Evolutionary conservation across 2,329 filamentous ascomycete species (phyloP), one percentile per base, ranked within the genome.

Genomic region (Cyanodermella asteris): DNA sequence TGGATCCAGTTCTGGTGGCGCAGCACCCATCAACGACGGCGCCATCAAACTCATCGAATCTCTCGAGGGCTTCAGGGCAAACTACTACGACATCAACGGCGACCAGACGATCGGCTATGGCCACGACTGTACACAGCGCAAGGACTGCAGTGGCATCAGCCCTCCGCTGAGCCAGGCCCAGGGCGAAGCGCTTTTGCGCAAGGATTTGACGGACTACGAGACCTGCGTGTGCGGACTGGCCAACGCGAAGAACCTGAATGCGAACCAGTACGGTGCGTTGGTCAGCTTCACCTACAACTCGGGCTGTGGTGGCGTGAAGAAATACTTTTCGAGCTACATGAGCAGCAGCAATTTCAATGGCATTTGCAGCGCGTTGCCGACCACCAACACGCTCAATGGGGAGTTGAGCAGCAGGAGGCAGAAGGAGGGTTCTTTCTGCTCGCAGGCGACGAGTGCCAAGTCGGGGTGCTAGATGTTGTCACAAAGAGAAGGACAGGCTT

Each of bases 201-300:
- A 30, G 12, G 27, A 29, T 14, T 23, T 24, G 4, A 20, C 6
- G 8, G 22, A 16, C 12, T 40, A 43, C 31, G 46, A 51, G 31
- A 38, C 49, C 22, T 55, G 50, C 34, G 44, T 59, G 28, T 8
- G 12, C 8, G 12, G 7, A 14, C 19, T 27, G 12, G 22, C 10
- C 18, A 5, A 4, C 11, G n/a, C 14, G 7, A 2, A 6, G 5
- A 11, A 29, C 4, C 41, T 60, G 17, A 59, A 61, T 34, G 48
- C 43, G 16, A 61, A 63, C 42, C 53, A 61, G 36, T 63, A 57
- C 35, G 59, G 54, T 20, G 58, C 59, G 1, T 49, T 62, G 3
- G 51, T 60, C 18, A 55, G 49, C 22, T 61, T 55, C 55, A 44
- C 53, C 10, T 62, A 53, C 49, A 63, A 62, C 36, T 44, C 56